Base-by-base conservation (phyloP, 2,329 filamentous ascomycete genomes). In the Neopestalotiopsis sp. region DNA sequence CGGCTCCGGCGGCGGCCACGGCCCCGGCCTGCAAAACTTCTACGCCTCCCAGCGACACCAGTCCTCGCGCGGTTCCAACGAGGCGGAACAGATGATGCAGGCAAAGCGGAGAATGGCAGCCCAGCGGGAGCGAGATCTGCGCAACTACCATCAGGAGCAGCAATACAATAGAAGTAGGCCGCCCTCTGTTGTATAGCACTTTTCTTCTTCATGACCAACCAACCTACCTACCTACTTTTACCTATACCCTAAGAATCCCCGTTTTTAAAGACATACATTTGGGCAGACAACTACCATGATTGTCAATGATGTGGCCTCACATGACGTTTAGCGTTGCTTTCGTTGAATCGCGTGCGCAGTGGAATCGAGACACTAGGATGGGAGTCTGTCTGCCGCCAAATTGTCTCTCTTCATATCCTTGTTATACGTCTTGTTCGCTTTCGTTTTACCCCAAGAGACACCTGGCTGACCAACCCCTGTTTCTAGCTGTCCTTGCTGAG, bases 141-240 rank as follows among this genome's bases (percentile, higher is more conserved):
- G 96, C 84, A 99, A 98, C 85, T 97, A 98, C 85, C 96, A 99
- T 86, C 97, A 98, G 85, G 96, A 99, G 90, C 96, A 99, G 90
- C 96, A 99, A 90, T 98, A 97, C 86, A 97, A 98, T 88, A 92
- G 95, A 94, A 98, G 96, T 98, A 94, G 90, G 92, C 90, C 90
- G 83, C 89, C 90, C 89, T 89, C 88, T 88, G 87, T 89, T 89
- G 88, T 88, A 89, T 92, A 91, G 89, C 88, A 86, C 80, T 20
- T 38, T 24, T 57, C 30, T 64, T 58, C 49, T 56, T 59, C 65
- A 42, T 67, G 52, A 52, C 64, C 58, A 7, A 38, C 34, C 34
- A 38, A 64, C 68, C 68, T 69, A 67, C 65, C 68, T 69, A 62
- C 66, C 59, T 68, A 68, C 58, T 32, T 45, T 64, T 40, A 62